A percentile compares a stretch with the other conserved stretches of the same genome.
Evolutionary conservation across 345 rosid genomes (phyloP).

Genomic region (Brassica carinata): DNA sequence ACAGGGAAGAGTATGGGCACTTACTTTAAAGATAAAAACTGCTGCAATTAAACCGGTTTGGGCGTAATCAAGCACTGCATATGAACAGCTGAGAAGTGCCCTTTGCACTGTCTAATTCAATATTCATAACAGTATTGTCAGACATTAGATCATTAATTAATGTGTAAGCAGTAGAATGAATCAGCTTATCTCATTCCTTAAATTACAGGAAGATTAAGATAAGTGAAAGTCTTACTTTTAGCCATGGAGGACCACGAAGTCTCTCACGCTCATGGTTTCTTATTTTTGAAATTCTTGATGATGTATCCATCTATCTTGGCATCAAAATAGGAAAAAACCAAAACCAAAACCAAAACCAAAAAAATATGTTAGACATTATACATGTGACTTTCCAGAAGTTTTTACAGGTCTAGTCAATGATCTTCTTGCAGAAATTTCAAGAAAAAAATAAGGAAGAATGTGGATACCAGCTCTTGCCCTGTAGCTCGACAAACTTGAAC

Average conservation of each 20-base stretch:
- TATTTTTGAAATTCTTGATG: conserved; percentile 96
- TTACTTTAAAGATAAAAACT: conserved; percentile 91
- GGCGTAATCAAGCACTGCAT: conserved; percentile 88
- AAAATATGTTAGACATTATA: conserved; percentile 21
- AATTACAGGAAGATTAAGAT: not conserved
- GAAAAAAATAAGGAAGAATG: conserved; percentile 27
- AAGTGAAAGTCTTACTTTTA: conserved; percentile 59
- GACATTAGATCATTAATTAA: conserved; percentile 7
- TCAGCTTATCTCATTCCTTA: not conserved
- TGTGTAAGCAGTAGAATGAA: conserved; percentile 14
- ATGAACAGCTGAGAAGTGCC: conserved; percentile 75
- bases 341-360: not conserved
- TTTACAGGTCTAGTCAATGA: conserved; percentile 11
- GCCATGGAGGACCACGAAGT: conserved; percentile 95
- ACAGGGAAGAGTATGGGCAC: conserved; percentile 29
- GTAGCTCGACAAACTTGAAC: conserved; percentile 98
- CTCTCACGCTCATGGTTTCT: conserved; percentile 88
- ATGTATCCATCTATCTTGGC: conserved; percentile 92
- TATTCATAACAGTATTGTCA: conserved; percentile 19
- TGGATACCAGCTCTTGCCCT: conserved; percentile 90
- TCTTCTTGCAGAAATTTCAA: not conserved
- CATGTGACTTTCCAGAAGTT: not conserved
- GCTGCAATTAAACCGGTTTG: conserved; percentile 98
- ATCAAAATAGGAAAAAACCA: conserved; percentile 41
- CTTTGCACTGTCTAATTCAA: conserved; percentile 76